These are phyloP conservation scores for Syncephalastrum monosporum DNA, from an alignment of 371 early-diverging fungal genomes.

Conservation along the genomic window DNA sequence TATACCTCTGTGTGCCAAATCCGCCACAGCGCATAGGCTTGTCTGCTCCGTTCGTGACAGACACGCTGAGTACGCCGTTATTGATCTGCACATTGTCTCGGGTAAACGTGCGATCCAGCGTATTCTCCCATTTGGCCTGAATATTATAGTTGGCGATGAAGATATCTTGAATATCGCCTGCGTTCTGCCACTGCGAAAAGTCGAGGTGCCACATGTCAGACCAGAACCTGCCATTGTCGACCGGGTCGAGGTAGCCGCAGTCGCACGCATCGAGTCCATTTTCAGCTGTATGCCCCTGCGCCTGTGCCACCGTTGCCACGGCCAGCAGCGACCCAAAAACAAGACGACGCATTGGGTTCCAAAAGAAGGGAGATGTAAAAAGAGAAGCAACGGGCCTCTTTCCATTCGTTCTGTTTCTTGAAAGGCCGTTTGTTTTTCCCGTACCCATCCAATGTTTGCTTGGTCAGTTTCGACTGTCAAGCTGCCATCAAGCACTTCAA, in stretches of 20 bases:
- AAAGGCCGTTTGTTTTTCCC: no score
- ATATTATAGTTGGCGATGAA: conserved; percentile 22
- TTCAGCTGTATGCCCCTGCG: no score
- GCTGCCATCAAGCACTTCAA: no score
- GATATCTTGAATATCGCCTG: conserved; percentile 8
- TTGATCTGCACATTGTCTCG: conserved; percentile 14
- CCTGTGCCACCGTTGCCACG: no score
- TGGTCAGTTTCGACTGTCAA: no score
- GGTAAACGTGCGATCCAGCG: conserved; percentile 12
- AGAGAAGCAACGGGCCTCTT: no score
- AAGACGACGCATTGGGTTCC: no score
- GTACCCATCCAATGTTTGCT: no score
- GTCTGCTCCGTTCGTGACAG: conserved; percentile 10
- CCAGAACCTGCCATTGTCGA: conserved; percentile 11
- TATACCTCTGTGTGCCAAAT: conserved; percentile 21
- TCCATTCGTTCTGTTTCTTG: no score
- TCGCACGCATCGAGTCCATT: conserved; percentile 12
- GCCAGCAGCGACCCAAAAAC: no score
- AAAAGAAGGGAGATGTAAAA: no score
- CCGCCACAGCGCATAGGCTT: conserved; percentile 13
- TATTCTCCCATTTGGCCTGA: conserved; percentile 18
- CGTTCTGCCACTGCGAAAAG: conserved; percentile 8
- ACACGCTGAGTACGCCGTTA: conserved; percentile 11
- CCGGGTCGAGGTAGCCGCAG: conserved; percentile 18
- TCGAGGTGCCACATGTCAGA: conserved; percentile 26